Percentiles rank a stretch among this genome's conserved stretches.
These are phyloP conservation scores for Phallus indusiatus DNA, from an alignment of 768 basidiomycete species.

Conservation along the genomic window DNA sequence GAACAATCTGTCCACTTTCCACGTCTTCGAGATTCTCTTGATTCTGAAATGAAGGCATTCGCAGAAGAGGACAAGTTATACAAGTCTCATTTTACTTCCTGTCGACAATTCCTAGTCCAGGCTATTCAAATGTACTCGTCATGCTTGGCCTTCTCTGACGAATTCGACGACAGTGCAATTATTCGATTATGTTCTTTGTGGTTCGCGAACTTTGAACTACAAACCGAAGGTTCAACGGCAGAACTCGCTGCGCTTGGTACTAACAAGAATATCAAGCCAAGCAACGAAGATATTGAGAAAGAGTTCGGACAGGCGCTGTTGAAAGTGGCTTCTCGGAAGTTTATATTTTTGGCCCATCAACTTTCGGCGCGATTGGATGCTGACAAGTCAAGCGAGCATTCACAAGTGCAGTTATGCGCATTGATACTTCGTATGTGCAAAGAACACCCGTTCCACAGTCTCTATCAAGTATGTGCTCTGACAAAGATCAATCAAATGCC, in stretches of 20 bases:
- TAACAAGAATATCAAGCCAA: constrained; percentile 17
- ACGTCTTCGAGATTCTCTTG: constrained; percentile 34
- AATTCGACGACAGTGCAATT: constrained; percentile 65
- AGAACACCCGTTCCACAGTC: constrained; percentile 90
- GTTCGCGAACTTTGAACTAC: constrained; percentile 66
- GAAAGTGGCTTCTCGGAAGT: constrained; percentile 74
- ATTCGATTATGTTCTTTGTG: constrained; percentile 85
- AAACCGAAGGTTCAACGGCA: neutral
- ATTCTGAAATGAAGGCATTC: constrained; percentile 19
- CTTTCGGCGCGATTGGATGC: constrained; percentile 71
- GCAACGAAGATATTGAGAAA: constrained; percentile 39
- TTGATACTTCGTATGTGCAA: constrained; percentile 67
- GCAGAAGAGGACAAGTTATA: constrained; percentile 43
- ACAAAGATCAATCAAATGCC: constrained; percentile 23
- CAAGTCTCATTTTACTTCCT: constrained; percentile 31
- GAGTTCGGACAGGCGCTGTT: constrained; percentile 37
- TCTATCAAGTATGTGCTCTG: constrained; percentile 84
- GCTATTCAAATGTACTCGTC: constrained; percentile 83
- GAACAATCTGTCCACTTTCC: constrained; percentile 22
- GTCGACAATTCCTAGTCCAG: constrained; percentile 55
- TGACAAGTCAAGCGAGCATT: constrained; percentile 18
- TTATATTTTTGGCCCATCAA: constrained; percentile 88
- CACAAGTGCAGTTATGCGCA: constrained; percentile 50
- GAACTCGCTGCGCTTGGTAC: neutral
- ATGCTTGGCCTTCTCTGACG: constrained; percentile 59